These are phyloP conservation scores for Lodderomyces jiufengensis DNA, from an alignment of 1,139 yeast species.

Conservation along the genomic window DNA sequence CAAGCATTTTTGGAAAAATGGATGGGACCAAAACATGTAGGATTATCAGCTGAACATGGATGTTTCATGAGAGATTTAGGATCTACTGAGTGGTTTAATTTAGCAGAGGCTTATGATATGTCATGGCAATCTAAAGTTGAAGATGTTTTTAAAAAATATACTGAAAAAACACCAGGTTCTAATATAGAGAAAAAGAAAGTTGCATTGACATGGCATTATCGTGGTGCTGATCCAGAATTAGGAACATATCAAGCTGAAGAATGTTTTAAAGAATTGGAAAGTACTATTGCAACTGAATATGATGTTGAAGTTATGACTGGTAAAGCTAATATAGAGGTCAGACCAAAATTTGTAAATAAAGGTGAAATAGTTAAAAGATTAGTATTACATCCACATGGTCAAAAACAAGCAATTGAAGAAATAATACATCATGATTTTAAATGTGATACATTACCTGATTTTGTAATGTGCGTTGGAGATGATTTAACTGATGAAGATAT, in stretches of 20 bases:
- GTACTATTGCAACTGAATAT: constrained; percentile 58
- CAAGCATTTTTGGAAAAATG: constrained; percentile 85
- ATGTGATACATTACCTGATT: constrained; percentile 63
- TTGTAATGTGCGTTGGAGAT: constrained; percentile 88
- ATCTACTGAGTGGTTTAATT: constrained; percentile 67
- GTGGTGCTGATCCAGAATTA: constrained; percentile 89
- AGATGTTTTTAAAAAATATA: constrained; percentile 66
- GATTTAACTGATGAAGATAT: constrained; percentile 97
- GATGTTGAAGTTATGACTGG: constrained; percentile 93
- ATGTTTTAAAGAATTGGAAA: constrained; percentile 61
- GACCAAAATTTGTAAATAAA: constrained; percentile 91
- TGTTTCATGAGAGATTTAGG: constrained; percentile 81
- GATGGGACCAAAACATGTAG: constrained; percentile 72
- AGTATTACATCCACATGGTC: constrained; percentile 60
- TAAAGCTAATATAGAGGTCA: constrained; percentile 93
- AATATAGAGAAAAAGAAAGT: constrained; percentile 85
- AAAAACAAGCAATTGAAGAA: constrained; percentile 28
- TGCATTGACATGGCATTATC: constrained; percentile 96
- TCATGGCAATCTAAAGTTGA: constrained; percentile 86
- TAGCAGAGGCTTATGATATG: constrained; percentile 84
- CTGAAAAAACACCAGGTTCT: constrained; percentile 89
- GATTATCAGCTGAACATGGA: constrained; percentile 96
- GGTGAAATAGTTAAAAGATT: constrained; percentile 91
- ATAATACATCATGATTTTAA: constrained; percentile 21
- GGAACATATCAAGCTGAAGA: constrained; percentile 83